A percentile compares a stretch with the other conserved stretches of the same genome.
phyloP scores from a whole-genome alignment of 2,329 filamentous ascomycete species.

The Trichoderma sp. region DNA sequence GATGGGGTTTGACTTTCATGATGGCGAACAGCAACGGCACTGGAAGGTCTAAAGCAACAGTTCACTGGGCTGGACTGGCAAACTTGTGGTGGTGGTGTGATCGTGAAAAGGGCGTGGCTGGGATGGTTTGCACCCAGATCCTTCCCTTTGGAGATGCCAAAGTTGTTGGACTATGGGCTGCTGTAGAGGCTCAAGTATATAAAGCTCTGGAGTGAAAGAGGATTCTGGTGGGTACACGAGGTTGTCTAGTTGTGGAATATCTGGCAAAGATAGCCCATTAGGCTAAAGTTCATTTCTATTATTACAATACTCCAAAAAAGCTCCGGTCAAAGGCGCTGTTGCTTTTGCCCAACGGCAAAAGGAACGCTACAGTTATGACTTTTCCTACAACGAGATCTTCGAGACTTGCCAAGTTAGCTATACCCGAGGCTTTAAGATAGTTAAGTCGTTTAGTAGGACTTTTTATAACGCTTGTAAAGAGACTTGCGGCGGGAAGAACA shows the following conservation, averaged over 20 bases:
- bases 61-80: background rate
- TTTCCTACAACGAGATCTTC: too few relatives aligned
- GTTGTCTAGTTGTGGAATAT: background rate
- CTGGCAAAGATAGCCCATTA: too few relatives aligned
- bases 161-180: background rate
- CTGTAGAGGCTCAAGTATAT: conserved; percentile 3
- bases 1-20: conserved; percentile 12
- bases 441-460: too few relatives aligned
- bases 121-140: conserved; percentile 5
- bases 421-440: too few relatives aligned
- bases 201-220: background rate
- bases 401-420: too few relatives aligned
- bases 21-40: background rate
- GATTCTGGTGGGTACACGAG: background rate
- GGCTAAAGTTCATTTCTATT: too few relatives aligned
- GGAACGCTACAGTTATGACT: too few relatives aligned
- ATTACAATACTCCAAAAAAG: too few relatives aligned
- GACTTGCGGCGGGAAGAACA: too few relatives aligned
- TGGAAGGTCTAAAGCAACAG: background rate
- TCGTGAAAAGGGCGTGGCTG: conserved; percentile 5
- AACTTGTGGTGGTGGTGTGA: conserved; percentile 15
- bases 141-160: background rate
- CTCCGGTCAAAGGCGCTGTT: too few relatives aligned
- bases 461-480: too few relatives aligned
- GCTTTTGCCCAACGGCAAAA: too few relatives aligned